These are phyloP conservation scores for Oryza meyeriana DNA, from an alignment of 176 grass and related monocot species.

Conservation along the genomic window DNA sequence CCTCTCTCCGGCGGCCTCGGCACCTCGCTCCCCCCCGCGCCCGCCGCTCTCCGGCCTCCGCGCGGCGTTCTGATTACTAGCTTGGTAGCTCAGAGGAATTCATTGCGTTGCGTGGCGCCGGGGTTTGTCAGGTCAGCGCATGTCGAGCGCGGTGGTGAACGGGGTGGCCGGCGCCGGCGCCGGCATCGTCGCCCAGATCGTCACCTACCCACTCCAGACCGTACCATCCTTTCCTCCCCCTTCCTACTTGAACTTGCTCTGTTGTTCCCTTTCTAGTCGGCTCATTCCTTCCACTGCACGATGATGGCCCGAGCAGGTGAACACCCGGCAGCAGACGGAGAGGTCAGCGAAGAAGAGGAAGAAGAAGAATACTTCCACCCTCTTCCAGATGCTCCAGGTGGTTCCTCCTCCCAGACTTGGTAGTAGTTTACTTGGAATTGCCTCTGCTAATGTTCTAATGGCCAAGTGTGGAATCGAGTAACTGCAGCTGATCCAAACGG, in stretches of 20 bases:
- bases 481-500: slow-evolving; percentile 69
- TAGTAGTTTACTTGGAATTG: neutral
- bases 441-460: neutral
- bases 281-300: neutral
- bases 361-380: slow-evolving; percentile 47
- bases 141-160: slow-evolving; percentile 89
- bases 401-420: slow-evolving; percentile 15
- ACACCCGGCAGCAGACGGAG: slow-evolving; percentile 95
- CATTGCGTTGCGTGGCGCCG: neutral
- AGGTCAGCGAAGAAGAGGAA: slow-evolving; percentile 78
- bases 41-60: neutral
- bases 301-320: slow-evolving; percentile 52
- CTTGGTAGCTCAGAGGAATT: neutral
- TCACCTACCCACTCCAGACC: slow-evolving; percentile 89
- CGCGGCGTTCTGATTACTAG: neutral
- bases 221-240: slow-evolving; percentile 23
- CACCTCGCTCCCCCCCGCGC: neutral
- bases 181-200: slow-evolving; percentile 91
- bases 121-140: slow-evolving; percentile 30
- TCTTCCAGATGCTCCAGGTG: slow-evolving; percentile 87
- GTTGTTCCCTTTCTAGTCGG: neutral
- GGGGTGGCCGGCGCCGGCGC: slow-evolving; percentile 77
- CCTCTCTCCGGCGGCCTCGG: no score
- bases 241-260: neutral
- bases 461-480: slow-evolving; percentile 16